Percentiles rank a stretch among this genome's conserved stretches.
phyloP scores from a whole-genome alignment of 257 asterid species.

The Verbena officinalis region DNA sequence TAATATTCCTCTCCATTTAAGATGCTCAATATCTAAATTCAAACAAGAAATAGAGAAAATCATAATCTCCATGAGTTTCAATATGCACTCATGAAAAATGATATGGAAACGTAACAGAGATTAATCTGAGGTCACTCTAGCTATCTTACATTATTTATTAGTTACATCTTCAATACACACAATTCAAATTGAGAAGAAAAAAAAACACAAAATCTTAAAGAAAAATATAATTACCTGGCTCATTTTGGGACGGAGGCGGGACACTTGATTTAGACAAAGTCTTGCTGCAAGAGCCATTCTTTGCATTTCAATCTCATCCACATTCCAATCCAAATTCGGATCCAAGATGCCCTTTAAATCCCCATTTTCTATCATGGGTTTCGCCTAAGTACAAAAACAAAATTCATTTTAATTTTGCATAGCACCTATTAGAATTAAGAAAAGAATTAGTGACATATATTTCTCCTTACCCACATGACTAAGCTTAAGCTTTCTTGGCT shows the following conservation, averaged over 20 bases:
- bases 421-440: background rate
- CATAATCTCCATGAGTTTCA: background rate
- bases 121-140: too few relatives aligned
- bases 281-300: constrained; percentile 76
- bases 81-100: too few relatives aligned
- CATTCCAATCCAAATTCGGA: constrained; percentile 51
- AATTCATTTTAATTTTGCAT: background rate
- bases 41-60: background rate
- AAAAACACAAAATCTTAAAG: too few relatives aligned
- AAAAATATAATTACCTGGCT: constrained; percentile 50
- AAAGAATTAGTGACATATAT: background rate
- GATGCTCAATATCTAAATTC: constrained; percentile 48
- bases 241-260: constrained; percentile 84
- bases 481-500: constrained; percentile 88
- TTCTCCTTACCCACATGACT: constrained; percentile 86
- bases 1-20: constrained; percentile 50
- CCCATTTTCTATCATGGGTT: constrained; percentile 66
- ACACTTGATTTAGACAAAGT: constrained; percentile 79
- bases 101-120: too few relatives aligned
- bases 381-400: constrained; percentile 53
- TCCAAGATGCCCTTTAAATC: constrained; percentile 70
- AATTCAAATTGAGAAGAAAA: too few relatives aligned
- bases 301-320: constrained; percentile 57
- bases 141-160: too few relatives aligned
- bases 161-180: too few relatives aligned